A percentile compares a stretch with the other conserved stretches of the same genome.
Conservation (phyloP, 495 filamentous ascomycete genomes). For the Xylaria bambusicola region DNA sequence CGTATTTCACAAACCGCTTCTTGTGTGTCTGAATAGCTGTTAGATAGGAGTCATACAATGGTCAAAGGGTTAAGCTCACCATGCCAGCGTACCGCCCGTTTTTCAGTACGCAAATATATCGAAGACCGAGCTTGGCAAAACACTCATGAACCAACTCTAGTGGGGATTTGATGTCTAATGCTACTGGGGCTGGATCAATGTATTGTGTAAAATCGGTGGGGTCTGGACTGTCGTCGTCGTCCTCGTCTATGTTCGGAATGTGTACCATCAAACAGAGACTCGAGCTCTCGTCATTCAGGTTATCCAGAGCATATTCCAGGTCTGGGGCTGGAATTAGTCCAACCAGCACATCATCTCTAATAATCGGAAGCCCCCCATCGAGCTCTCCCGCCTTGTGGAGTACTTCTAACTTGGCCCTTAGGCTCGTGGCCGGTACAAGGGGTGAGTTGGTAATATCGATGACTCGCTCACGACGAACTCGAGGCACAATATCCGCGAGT, state of each 20-base stretch:
- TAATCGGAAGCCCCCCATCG: conserved; percentile 86
- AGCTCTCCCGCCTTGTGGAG: conserved; percentile 86
- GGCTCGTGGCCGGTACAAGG: conserved; percentile 68
- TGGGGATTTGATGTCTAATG: conserved; percentile 84
- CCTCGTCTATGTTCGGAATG: conserved; percentile 56
- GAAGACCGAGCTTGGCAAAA: conserved; percentile 89
- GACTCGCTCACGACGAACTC: conserved; percentile 68
- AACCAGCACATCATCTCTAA: conserved; percentile 76
- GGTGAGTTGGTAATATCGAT: conserved; percentile 87
- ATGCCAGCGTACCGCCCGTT: conserved; percentile 87
- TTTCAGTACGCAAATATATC: conserved; percentile 86
- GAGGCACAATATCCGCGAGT: conserved; percentile 81
- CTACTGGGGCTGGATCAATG: conserved; percentile 89
- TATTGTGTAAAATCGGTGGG: conserved; percentile 84
- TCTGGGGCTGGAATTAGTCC: conserved; percentile 94
- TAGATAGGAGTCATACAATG: conserved; percentile 1
- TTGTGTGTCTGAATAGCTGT: conserved; percentile 68
- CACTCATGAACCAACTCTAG: conserved; percentile 97
- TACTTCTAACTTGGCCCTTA: conserved; percentile 77
- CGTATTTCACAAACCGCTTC: conserved; percentile 94
- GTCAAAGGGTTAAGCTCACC: conserved; percentile 49
- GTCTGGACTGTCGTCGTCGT: conserved; percentile 62
- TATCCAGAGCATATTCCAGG: conserved; percentile 89
- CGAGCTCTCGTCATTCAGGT: conserved; percentile 69
- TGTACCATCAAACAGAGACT: conserved; percentile 80